Base-by-base conservation (phyloP, 805 yeast species). In the Hermanozyma aechmeae region DNA sequence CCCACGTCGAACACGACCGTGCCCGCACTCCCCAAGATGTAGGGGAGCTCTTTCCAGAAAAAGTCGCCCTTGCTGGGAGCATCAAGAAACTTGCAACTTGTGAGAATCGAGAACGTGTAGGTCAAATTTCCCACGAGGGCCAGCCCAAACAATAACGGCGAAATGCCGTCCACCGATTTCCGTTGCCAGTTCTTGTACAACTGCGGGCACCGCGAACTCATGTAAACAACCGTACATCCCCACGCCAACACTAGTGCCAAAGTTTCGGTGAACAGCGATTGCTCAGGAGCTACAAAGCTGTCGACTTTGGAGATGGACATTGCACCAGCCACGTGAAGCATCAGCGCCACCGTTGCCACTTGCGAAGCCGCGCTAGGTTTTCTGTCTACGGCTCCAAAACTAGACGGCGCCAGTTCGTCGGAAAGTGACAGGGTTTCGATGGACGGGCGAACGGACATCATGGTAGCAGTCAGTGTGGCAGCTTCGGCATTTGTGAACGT, bases 191-290 rank as follows among this genome's bases (percentile, higher is more conserved):
- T 87, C 50, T 81, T 85, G 47, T 68, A 58, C 28, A 87, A 59
- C 48, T 87, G 97, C 1, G 97, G 97, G 26, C 85, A 51, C 37
- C 97, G 66, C 3, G 95, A 81, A 8, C 75, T 60, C 25, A 85
- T 68, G 48, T 89, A 87, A 30, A 83, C 73, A 4, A 55, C 42
- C 0, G 94, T 82, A 38, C 95, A 84, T 2, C 67, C 42, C 93
- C 95, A 87, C 0, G 96, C 86, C 24, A 81, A 44, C 13, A 44
- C 22, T 1, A 32, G 26, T 3, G 45, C 51, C 12, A 37, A 11
- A 15, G 16, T 14, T 16, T 39, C 26, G n/a, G n/a, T n/a, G n/a
- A n/a, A n/a, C n/a, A n/a, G n/a, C n/a, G n/a, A n/a, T n/a, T n/a
- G n/a, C n/a, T n/a, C n/a, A n/a, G n/a, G n/a, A n/a, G n/a, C n/a